A percentile compares a stretch with the other conserved stretches of the same genome.
These are phyloP conservation scores for Zizania palustris DNA, from an alignment of 202 grass and related monocot genomes.

Conservation along the genomic window DNA sequence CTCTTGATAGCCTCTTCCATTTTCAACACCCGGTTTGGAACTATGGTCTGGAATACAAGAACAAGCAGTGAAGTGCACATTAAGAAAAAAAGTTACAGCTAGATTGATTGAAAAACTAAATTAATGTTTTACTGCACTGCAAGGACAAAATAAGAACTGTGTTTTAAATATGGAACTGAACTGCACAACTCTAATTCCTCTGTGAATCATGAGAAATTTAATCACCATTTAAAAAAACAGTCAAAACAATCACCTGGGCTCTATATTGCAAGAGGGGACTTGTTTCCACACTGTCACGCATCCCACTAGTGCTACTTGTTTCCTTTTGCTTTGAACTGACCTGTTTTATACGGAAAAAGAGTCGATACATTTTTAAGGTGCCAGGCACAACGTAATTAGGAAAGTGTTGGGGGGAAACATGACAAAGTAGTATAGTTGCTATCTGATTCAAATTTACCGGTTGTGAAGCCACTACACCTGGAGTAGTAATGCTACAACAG, in stretches of 20 bases:
- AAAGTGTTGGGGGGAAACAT: neutral
- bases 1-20: slow-evolving; percentile 89
- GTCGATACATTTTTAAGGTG: neutral
- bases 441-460: neutral
- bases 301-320: slow-evolving; percentile 92
- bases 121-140: neutral
- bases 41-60: slow-evolving; percentile 61
- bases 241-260: slow-evolving; percentile 63
- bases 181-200: neutral
- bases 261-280: slow-evolving; percentile 82
- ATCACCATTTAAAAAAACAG: neutral
- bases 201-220: neutral
- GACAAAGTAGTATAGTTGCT: neutral
- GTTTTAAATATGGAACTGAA: slow-evolving; percentile 2
- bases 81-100: slow-evolving; percentile 28
- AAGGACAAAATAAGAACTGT: neutral
- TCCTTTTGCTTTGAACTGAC: slow-evolving; percentile 99
- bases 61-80: slow-evolving; percentile 27
- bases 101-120: slow-evolving; percentile 9
- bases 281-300: slow-evolving; percentile 83
- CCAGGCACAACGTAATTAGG: neutral
- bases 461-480: neutral
- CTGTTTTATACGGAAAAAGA: slow-evolving; percentile 47
- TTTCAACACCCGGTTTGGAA: slow-evolving; percentile 64
- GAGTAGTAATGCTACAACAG: neutral